Conservation (phyloP, 306 rosid species). For the Potentilla sterilis region DNA sequence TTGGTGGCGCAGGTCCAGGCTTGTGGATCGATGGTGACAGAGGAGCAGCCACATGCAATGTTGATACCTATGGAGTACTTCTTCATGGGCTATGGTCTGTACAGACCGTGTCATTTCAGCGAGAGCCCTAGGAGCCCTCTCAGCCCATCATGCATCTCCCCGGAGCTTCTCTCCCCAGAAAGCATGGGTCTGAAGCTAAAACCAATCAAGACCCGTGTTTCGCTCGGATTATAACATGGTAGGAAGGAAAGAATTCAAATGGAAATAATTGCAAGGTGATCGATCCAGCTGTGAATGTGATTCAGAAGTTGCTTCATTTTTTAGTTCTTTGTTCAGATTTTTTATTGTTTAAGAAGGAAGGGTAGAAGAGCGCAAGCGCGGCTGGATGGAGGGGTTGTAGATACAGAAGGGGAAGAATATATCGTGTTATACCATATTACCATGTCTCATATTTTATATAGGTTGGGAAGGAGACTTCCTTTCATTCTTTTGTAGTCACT, state of each 20-base stretch:
- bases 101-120: slow-evolving; percentile 59
- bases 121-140: slow-evolving; percentile 86
- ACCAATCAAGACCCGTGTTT: slow-evolving; percentile 79
- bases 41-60: slow-evolving; percentile 97
- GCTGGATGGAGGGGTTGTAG: slow-evolving; percentile 40
- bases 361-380: slow-evolving; percentile 17
- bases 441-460: slow-evolving; percentile 10
- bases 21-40: slow-evolving; percentile 97
- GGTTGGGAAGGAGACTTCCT: slow-evolving; percentile 31
- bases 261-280: slow-evolving; percentile 11
- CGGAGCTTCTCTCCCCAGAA: slow-evolving; percentile 92
- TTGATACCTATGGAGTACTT: slow-evolving; percentile 89
- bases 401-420: slow-evolving; percentile 33
- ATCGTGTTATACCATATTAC: slow-evolving; percentile 11
- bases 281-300: slow-evolving; percentile 27
- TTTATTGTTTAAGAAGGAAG: slow-evolving; percentile 19
- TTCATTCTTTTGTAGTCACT: slow-evolving; percentile 65
- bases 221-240: slow-evolving; percentile 35
- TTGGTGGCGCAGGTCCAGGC: slow-evolving; percentile 69
- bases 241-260: slow-evolving; percentile 6
- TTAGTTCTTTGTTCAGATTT: slow-evolving; percentile 19
- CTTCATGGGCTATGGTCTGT: slow-evolving; percentile 82
- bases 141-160: slow-evolving; percentile 85
- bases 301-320: slow-evolving; percentile 15
- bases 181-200: slow-evolving; percentile 95